Percentiles rank a stretch among this genome's conserved stretches.
phyloP scores from a whole-genome alignment of 2,329 filamentous ascomycete species.

The Zopfia rhizophila region DNA sequence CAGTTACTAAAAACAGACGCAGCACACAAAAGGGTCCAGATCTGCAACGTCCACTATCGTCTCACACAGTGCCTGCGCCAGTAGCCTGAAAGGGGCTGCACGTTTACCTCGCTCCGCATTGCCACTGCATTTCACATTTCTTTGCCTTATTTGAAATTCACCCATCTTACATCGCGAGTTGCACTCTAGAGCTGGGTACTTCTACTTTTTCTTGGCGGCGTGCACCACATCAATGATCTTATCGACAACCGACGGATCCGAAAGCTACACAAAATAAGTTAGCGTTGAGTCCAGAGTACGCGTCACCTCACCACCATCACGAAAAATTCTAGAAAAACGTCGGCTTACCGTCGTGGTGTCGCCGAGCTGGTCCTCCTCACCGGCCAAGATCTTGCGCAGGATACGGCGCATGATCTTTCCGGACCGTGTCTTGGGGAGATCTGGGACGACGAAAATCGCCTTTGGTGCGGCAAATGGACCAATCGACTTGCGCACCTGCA shows the following conservation, averaged over 20 bases:
- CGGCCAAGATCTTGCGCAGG: conserved; percentile 94
- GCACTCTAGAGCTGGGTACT: not conserved
- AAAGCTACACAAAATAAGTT: conserved; percentile 68
- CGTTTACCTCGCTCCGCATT: no score
- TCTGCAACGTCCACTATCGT: no score
- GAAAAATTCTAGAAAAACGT: no score
- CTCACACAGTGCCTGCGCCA: no score
- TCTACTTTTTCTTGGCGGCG: conserved; percentile 61
- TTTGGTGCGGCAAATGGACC: conserved; percentile 97
- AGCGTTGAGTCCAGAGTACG: conserved; percentile 39
- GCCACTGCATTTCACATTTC: no score
- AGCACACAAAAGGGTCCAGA: not conserved
- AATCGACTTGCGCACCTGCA: conserved; percentile 97
- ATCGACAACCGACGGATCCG: conserved; percentile 87
- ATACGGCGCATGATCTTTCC: conserved; percentile 99
- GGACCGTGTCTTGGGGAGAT: conserved; percentile 95
- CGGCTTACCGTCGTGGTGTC: conserved; percentile 90
- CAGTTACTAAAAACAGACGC: conserved; percentile 9
- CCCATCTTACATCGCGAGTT: conserved; percentile 12
- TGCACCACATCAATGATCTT: conserved; percentile 89
- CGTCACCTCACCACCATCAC: conserved; percentile 36
- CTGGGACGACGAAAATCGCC: conserved; percentile 87
- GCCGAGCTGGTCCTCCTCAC: conserved; percentile 96
- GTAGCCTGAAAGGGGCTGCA: no score
- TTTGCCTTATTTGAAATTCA: no score